These are phyloP conservation scores for Phytophthora capsici DNA, from an alignment of 352 stramenopile genomes.

Conservation along the genomic window DNA sequence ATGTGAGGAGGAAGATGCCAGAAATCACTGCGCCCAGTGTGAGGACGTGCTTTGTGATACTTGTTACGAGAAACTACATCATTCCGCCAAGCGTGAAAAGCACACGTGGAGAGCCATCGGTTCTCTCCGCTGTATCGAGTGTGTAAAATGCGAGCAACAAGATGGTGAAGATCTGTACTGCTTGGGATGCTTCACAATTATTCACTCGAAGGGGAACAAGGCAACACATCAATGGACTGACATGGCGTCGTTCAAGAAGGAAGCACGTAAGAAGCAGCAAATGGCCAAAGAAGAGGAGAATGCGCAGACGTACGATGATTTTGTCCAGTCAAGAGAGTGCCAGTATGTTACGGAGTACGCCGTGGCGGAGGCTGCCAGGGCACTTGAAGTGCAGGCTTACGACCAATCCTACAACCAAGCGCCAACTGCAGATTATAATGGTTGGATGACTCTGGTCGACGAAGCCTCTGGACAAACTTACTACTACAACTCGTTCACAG, in stretches of 20 bases:
- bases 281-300: conserved; percentile 53
- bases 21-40: conserved; percentile 70
- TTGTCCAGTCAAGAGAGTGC: conserved; percentile 75
- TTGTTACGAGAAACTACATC: conserved; percentile 79
- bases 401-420: conserved; percentile 14
- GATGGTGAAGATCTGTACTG: conserved; percentile 84
- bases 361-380: conserved; percentile 28
- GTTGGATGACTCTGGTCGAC: conserved; percentile 70
- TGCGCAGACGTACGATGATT: conserved; percentile 81
- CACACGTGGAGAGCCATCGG: conserved; percentile 84
- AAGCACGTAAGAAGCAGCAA: conserved; percentile 45
- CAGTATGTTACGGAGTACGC: conserved; percentile 72
- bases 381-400: conserved; percentile 27
- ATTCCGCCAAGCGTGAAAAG: conserved; percentile 69
- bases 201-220: conserved; percentile 87
- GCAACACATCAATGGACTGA: conserved; percentile 69
- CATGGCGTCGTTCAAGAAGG: conserved; percentile 68
- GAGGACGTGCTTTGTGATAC: conserved; percentile 81
- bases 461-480: conserved; percentile 68
- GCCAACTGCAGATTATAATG: conserved; percentile 25
- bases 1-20: conserved; percentile 78
- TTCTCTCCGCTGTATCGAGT: conserved; percentile 80
- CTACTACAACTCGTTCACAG: conserved; percentile 79
- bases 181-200: conserved; percentile 83
- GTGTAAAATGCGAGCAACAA: conserved; percentile 83